Conservation (phyloP, 2,329 filamentous ascomycete species). For the Bimuria novae-zelandiae region DNA sequence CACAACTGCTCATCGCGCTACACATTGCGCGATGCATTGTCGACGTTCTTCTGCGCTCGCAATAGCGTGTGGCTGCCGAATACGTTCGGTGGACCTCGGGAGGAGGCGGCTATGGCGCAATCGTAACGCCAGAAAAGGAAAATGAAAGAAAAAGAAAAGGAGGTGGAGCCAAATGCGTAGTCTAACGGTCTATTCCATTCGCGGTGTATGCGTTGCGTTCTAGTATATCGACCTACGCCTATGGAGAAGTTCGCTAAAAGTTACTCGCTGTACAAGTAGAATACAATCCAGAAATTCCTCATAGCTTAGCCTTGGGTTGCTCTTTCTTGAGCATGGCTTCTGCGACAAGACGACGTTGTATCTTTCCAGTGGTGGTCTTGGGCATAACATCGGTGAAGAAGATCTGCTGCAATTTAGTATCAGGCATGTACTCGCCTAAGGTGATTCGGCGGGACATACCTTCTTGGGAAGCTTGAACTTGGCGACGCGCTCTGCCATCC, state of each 20-base stretch:
- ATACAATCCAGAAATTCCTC: constrained; percentile 19
- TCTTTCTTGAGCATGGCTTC: constrained; percentile 80
- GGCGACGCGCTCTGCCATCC: constrained; percentile 71
- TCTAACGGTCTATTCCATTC: constrained; percentile 6
- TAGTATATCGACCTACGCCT: neutral
- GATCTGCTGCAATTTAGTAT: constrained; percentile 55
- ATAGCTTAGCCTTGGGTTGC: constrained; percentile 58
- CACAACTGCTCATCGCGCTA: neutral
- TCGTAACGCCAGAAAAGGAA: constrained; percentile 7
- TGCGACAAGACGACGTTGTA: constrained; percentile 83
- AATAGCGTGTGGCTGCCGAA: constrained; percentile 11
- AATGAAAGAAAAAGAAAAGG: neutral
- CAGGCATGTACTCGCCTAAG: constrained; percentile 8
- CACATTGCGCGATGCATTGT: neutral
- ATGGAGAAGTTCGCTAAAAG: neutral
- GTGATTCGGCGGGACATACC: constrained; percentile 60
- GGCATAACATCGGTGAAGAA: constrained; percentile 86
- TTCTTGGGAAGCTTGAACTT: constrained; percentile 88
- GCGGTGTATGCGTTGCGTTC: neutral
- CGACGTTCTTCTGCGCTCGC: constrained; percentile 6
- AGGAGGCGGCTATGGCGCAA: constrained; percentile 9
- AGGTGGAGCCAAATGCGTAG: constrained; percentile 2
- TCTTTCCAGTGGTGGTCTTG: constrained; percentile 91
- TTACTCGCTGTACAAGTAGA: constrained; percentile 13
- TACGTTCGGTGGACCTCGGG: neutral